These are phyloP conservation scores for Cornus kousa DNA, from an alignment of 148 eudicot species.

Conservation along the genomic window DNA sequence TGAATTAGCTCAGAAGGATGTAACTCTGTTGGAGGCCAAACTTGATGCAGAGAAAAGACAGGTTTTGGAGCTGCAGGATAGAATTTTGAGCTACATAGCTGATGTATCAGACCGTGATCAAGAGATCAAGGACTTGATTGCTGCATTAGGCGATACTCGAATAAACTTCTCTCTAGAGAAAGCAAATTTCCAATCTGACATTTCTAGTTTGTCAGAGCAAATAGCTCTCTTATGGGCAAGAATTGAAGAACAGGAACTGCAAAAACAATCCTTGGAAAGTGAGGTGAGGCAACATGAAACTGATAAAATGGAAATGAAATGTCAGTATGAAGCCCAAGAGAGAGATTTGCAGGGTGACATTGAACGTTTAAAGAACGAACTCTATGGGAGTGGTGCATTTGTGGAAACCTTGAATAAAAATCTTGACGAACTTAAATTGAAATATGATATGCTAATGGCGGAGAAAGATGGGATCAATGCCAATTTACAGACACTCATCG, in stretches of 20 bases:
- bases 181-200: constrained; percentile 38
- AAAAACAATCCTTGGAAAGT: constrained; percentile 29
- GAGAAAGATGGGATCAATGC: constrained; percentile 62
- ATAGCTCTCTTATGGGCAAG: constrained; percentile 27
- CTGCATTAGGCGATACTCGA: constrained; percentile 38
- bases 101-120: constrained; percentile 33
- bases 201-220: constrained; percentile 40
- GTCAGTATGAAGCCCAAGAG: constrained; percentile 39
- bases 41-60: constrained; percentile 47
- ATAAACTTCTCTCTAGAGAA: constrained; percentile 38
- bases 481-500: constrained; percentile 46
- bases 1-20: constrained; percentile 31
- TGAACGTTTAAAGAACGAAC: constrained; percentile 33
- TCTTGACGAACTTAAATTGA: constrained; percentile 46
- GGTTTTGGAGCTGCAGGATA: constrained; percentile 49
- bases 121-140: constrained; percentile 45
- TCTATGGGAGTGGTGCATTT: constrained; percentile 23
- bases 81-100: constrained; percentile 23
- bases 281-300: constrained; percentile 35
- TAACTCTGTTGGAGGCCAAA: constrained; percentile 35
- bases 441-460: constrained; percentile 48
- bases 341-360: constrained; percentile 34
- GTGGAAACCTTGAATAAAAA: constrained; percentile 51
- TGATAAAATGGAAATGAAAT: constrained; percentile 34
- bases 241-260: constrained; percentile 31